phyloP scores from a whole-genome alignment of 2,329 filamentous ascomycete species.

The Colletotrichum lindemuthianum region DNA sequence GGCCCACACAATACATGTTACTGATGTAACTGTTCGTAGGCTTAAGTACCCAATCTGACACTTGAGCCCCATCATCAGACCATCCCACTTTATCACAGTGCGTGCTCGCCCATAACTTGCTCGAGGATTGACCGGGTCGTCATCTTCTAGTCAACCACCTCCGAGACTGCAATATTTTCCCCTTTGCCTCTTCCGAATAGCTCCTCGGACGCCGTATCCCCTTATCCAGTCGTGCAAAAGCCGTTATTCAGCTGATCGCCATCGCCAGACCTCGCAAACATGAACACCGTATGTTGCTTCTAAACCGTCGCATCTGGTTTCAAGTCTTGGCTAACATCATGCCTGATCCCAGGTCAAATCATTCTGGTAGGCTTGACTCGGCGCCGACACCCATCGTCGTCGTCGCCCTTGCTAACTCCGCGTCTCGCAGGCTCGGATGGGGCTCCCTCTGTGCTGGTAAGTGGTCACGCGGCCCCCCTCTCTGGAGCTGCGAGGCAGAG shows the following conservation, averaged over 20 bases:
- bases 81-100: conserved; percentile 35
- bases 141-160: conserved; percentile 20
- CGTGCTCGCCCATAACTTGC: conserved; percentile 10
- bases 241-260: not conserved
- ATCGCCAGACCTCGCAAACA: conserved; percentile 43
- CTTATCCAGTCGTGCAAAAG: conserved; percentile 4
- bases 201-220: not conserved
- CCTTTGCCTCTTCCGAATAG: conserved; percentile 4
- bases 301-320: conserved; percentile 34
- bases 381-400: conserved; percentile 13
- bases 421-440: conserved; percentile 81
- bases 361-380: conserved; percentile 65
- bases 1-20: too few species aligned
- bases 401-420: conserved; percentile 30
- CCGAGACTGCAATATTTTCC: conserved; percentile 17
- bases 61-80: conserved; percentile 36
- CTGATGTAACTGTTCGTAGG: too few species aligned
- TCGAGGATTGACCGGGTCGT: conserved; percentile 27
- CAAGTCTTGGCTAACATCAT: conserved; percentile 34
- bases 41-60: too few species aligned
- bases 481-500: conserved; percentile 14
- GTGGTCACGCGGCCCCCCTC: conserved; percentile 41
- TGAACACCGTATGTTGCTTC: conserved; percentile 64
- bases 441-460: conserved; percentile 85
- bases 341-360: conserved; percentile 63